A percentile compares a stretch with the other conserved stretches of the same genome.
These are phyloP conservation scores for Lodderomyces metapsilosis DNA, from an alignment of 1,139 yeast genomes.

Conservation along the genomic window DNA sequence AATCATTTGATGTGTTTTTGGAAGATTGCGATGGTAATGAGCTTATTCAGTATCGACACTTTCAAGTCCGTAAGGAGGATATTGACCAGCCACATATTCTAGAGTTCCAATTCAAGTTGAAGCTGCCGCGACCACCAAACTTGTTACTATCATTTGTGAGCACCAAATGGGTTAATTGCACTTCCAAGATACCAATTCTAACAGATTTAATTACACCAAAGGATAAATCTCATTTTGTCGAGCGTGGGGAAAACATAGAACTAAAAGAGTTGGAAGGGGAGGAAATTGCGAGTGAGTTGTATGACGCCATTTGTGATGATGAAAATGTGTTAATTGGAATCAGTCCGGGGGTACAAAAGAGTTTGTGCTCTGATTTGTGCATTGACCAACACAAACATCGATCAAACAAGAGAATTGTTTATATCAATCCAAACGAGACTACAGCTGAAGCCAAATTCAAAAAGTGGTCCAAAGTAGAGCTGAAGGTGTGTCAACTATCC, in stretches of 20 bases:
- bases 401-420: slow-evolving; percentile 63
- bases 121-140: slow-evolving; percentile 69
- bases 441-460: slow-evolving; percentile 31
- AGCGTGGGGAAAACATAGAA: slow-evolving; percentile 42
- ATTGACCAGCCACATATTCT: slow-evolving; percentile 54
- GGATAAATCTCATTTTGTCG: slow-evolving; percentile 3
- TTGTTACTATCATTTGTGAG: slow-evolving; percentile 72
- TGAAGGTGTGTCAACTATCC: slow-evolving; percentile 55
- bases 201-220: slow-evolving; percentile 63
- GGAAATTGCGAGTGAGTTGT: slow-evolving; percentile 32
- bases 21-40: slow-evolving; percentile 85
- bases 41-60: slow-evolving; percentile 57
- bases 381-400: slow-evolving; percentile 68
- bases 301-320: slow-evolving; percentile 38
- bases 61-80: slow-evolving; percentile 50
- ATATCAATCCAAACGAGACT: slow-evolving; percentile 61
- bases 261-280: background rate
- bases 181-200: slow-evolving; percentile 58
- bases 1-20: slow-evolving; percentile 65
- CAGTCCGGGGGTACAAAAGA: slow-evolving; percentile 76
- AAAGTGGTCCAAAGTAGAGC: slow-evolving; percentile 53
- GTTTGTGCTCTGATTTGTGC: slow-evolving; percentile 68
- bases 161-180: slow-evolving; percentile 84
- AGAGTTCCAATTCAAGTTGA: slow-evolving; percentile 63
- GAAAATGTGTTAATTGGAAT: slow-evolving; percentile 67